Percentiles rank a stretch among this genome's conserved stretches.
phyloP scores from a whole-genome alignment of 306 rosid genomes.

The Cicer judaicum region DNA sequence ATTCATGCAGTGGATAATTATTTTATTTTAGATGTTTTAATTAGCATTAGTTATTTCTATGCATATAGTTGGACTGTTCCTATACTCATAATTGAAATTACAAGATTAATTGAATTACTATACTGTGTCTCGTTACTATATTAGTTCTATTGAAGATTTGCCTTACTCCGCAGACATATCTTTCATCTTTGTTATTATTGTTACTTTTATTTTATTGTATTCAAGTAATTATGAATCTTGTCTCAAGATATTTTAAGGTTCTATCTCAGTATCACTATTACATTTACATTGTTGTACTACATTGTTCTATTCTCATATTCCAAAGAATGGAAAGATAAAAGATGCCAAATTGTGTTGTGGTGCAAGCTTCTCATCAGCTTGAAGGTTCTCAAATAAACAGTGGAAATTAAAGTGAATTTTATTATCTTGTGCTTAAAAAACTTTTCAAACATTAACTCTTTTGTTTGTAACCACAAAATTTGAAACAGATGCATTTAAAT shows the following conservation, averaged over 20 bases:
- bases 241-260: conserved; percentile 29
- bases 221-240: conserved; percentile 27
- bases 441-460: background rate
- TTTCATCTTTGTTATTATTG: conserved; percentile 16
- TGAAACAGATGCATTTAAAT: conserved; percentile 28
- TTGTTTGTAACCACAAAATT: conserved; percentile 3
- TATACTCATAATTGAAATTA: background rate
- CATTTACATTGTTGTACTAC: background rate
- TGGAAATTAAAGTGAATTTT: conserved; percentile 33
- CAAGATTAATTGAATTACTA: conserved; percentile 3
- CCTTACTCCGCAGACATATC: conserved; percentile 9
- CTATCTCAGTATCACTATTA: background rate
- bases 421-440: conserved; percentile 1
- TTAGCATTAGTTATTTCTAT: conserved; percentile 20
- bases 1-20: conserved; percentile 21
- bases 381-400: conserved; percentile 24
- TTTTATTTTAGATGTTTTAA: conserved; percentile 30
- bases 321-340: conserved; percentile 2
- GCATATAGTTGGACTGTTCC: conserved; percentile 17
- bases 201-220: conserved; percentile 30
- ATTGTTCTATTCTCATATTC: conserved; percentile 29
- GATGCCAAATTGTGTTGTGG: conserved; percentile 10
- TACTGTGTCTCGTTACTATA: conserved; percentile 17
- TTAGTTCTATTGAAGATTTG: conserved; percentile 6
- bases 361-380: conserved; percentile 29